Evolutionary conservation across 352 stramenopile species (phyloP).

Genomic region (Globisporangium cederbergense): DNA sequence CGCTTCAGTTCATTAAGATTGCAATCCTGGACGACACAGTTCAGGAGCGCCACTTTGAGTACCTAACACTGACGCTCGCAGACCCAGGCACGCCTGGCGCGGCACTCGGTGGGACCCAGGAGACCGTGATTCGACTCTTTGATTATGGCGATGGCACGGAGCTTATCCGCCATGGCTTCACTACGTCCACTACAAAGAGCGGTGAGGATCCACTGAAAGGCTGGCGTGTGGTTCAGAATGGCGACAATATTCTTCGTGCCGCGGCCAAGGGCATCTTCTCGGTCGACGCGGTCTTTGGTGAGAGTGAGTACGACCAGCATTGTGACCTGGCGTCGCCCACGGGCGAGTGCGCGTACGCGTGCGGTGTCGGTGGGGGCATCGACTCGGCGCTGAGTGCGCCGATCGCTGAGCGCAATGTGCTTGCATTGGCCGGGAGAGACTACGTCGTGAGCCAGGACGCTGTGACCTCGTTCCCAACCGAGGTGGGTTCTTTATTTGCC

Average conservation of each 20-base stretch:
- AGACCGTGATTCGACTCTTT: conserved; percentile 50
- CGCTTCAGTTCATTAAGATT: conserved; percentile 41
- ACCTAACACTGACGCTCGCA: conserved; percentile 36
- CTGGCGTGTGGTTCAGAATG: conserved; percentile 60
- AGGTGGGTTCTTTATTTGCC: conserved; percentile 19
- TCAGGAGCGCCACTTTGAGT: conserved; percentile 52
- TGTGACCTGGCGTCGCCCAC: conserved; percentile 58
- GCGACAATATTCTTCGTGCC: conserved; percentile 31
- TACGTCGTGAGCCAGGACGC: conserved; percentile 35
- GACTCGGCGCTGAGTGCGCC: conserved; percentile 14
- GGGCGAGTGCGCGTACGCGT: conserved; percentile 46
- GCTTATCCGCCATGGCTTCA: conserved; percentile 33
- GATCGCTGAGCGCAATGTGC: conserved; percentile 24
- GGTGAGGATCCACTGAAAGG: conserved; percentile 7
- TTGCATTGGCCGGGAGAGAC: conserved; percentile 34
- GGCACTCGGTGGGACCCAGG: conserved; percentile 28
- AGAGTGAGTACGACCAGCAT: conserved; percentile 60
- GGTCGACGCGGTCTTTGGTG: conserved; percentile 52
- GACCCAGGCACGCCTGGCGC: conserved; percentile 24
- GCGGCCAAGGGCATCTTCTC: conserved; percentile 56
- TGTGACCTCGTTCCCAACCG: conserved; percentile 37
- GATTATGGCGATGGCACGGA: conserved; percentile 44
- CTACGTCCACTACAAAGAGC: background rate
- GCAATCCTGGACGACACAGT: conserved; percentile 39
- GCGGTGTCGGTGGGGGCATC: conserved; percentile 41